These are phyloP conservation scores for Plectosphaerella sp. DNA, from an alignment of 2,329 filamentous ascomycete species.

Conservation along the genomic window DNA sequence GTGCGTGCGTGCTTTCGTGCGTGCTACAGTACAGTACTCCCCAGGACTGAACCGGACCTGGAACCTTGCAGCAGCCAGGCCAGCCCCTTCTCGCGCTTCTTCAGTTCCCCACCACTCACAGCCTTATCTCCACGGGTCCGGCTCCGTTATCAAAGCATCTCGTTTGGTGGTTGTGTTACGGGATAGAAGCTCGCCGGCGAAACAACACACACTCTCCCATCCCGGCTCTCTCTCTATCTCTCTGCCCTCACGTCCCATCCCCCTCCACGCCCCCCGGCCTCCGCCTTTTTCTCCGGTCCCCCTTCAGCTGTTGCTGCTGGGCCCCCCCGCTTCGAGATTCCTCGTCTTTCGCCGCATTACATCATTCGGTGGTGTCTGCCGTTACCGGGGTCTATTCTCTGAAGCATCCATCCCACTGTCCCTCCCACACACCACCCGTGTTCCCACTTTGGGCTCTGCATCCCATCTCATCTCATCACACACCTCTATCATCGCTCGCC, in stretches of 20 bases:
- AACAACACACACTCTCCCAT: neutral
- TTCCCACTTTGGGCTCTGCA: neutral
- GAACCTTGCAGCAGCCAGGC: no score
- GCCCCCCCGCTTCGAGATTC: neutral
- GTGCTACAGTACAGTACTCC: neutral
- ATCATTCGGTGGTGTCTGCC: neutral
- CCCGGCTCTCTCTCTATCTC: neutral
- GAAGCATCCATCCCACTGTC: neutral
- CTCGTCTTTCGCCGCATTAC: neutral
- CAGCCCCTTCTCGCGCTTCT: neutral
- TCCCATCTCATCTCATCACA: neutral
- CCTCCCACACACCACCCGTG: neutral
- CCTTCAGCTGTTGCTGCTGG: neutral
- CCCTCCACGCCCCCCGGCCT: neutral
- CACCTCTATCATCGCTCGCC: no score
- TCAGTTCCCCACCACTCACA: neutral
- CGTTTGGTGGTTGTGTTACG: constrained; percentile 3
- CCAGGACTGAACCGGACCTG: neutral
- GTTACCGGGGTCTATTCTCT: neutral
- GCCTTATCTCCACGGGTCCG: constrained; percentile 3
- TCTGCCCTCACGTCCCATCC: neutral
- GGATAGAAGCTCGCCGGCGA: constrained; percentile 2
- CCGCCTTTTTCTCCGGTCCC: constrained; percentile 3
- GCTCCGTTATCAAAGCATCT: neutral
- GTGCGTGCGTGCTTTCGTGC: neutral